Evolutionary conservation across 495 filamentous ascomycete genomes (phyloP).

Genomic region (Penicillium soppii): DNA sequence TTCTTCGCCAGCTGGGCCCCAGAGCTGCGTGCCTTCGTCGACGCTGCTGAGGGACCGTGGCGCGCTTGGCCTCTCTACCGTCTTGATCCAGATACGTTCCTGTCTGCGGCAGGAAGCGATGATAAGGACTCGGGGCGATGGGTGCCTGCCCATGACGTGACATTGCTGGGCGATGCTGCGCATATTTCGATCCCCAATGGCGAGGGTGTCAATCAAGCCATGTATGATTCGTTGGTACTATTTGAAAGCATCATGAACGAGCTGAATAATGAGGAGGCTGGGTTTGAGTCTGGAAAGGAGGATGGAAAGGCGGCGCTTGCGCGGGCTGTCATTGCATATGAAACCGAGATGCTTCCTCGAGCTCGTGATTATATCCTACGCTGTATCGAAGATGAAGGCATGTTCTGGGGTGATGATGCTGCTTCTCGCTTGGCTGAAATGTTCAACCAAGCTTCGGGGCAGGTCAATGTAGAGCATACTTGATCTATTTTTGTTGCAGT

Average conservation of each 20-base stretch:
- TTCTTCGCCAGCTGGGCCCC: slow-evolving; percentile 7
- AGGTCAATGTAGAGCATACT: neutral
- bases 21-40: slow-evolving; percentile 11
- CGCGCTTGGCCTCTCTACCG: slow-evolving; percentile 15
- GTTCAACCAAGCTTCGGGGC: neutral
- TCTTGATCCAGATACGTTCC: slow-evolving; percentile 6
- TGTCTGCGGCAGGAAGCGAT: neutral
- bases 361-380: slow-evolving; percentile 9
- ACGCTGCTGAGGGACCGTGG: slow-evolving; percentile 9
- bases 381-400: slow-evolving; percentile 6
- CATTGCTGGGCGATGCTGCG: slow-evolving; percentile 14
- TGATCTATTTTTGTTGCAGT: neutral
- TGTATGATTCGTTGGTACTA: slow-evolving; percentile 13
- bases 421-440: slow-evolving; percentile 11
- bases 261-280: neutral
- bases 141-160: slow-evolving; percentile 6
- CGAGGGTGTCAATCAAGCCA: slow-evolving; percentile 16
- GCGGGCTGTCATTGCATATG: slow-evolving; percentile 15
- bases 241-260: slow-evolving; percentile 13
- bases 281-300: neutral
- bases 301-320: slow-evolving; percentile 6
- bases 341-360: slow-evolving; percentile 17
- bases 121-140: slow-evolving; percentile 1
- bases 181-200: slow-evolving; percentile 13
- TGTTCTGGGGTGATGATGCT: slow-evolving; percentile 14